Conservation (phyloP, 2,329 filamentous ascomycete genomes). For the Bipolaris gigantea region DNA sequence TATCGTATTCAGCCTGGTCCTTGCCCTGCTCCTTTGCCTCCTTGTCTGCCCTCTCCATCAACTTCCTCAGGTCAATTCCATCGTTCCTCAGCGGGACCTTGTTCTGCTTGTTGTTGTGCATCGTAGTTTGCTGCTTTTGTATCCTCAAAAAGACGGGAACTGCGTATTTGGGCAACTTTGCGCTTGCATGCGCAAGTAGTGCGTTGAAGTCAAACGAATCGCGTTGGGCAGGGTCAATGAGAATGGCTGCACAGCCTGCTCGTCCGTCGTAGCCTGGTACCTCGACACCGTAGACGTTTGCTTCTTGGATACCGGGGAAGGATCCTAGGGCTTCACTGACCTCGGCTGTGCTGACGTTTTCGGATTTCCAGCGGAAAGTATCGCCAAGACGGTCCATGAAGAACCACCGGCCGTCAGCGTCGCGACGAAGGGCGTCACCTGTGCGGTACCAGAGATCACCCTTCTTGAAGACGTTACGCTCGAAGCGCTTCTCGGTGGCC, state of each 20-base stretch:
- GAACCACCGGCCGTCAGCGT: slow-evolving; percentile 51
- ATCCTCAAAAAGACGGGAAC: slow-evolving; percentile 74
- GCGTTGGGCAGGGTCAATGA: slow-evolving; percentile 55
- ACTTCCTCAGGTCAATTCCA: slow-evolving; percentile 61
- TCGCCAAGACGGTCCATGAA: slow-evolving; percentile 54
- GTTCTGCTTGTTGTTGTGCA: slow-evolving; percentile 80
- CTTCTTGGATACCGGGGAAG: slow-evolving; percentile 50
- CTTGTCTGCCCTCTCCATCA: slow-evolving; percentile 45
- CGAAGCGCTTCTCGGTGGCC: slow-evolving; percentile 63
- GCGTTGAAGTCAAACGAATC: slow-evolving; percentile 56
- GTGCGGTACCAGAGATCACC: slow-evolving; percentile 55
- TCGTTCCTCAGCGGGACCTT: slow-evolving; percentile 70
- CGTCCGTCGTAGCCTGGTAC: slow-evolving; percentile 56
- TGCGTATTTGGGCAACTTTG: slow-evolving; percentile 69
- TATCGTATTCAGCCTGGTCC: slow-evolving; percentile 45
- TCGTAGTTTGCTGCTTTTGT: slow-evolving; percentile 60
- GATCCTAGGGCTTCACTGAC: slow-evolving; percentile 51
- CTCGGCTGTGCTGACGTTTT: slow-evolving; percentile 54
- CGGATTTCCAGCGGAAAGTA: slow-evolving; percentile 55
- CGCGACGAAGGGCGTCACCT: slow-evolving; percentile 51
- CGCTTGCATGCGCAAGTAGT: slow-evolving; percentile 61
- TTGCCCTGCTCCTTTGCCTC: slow-evolving; percentile 44
- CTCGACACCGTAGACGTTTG: slow-evolving; percentile 55
- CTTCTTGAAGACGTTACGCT: slow-evolving; percentile 50
- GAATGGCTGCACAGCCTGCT: slow-evolving; percentile 59